phyloP scores from a whole-genome alignment of 306 rosid species.

The Hippophae gyantsensis region DNA sequence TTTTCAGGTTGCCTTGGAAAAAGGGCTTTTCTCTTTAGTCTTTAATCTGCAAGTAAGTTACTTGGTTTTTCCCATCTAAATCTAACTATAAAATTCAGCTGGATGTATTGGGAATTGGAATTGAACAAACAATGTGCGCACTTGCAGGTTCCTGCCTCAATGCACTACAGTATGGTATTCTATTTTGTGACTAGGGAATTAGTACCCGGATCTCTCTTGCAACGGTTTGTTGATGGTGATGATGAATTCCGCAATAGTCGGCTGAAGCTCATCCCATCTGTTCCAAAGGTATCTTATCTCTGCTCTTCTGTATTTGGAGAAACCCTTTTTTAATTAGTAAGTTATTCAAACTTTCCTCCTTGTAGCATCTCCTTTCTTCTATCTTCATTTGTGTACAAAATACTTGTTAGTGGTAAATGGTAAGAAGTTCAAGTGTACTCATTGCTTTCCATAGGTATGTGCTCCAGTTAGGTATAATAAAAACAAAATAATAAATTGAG shows the following conservation, averaged over 20 bases:
- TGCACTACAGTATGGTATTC: conserved; percentile 94
- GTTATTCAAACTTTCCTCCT: too few relatives aligned
- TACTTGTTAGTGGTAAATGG: not conserved
- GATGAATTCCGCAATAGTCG: conserved; percentile 98
- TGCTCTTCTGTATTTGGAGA: not conserved
- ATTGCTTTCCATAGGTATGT: not conserved
- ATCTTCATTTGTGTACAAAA: too few relatives aligned
- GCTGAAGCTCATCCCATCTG: conserved; percentile 94
- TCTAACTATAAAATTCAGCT: conserved; percentile 3
- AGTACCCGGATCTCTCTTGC: conserved; percentile 85
- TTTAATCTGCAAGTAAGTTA: conserved; percentile 83
- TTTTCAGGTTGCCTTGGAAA: conserved; percentile 80
- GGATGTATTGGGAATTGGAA: conserved; percentile 9
- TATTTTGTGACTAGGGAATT: conserved; percentile 81
- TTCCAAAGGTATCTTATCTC: conserved; percentile 63
- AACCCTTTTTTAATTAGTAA: too few relatives aligned
- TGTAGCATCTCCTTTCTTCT: too few relatives aligned
- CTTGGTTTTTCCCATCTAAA: conserved; percentile 10
- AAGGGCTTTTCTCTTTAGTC: conserved; percentile 78
- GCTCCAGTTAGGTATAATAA: too few relatives aligned
- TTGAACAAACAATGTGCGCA: conserved; percentile 15
- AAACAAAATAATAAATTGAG: too few relatives aligned
- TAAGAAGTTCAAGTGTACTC: not conserved
- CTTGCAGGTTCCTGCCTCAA: conserved; percentile 84
- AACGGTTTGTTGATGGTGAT: conserved; percentile 92